phyloP scores from a whole-genome alignment of 176 grass and related monocot species.

The Leersia perrieri region DNA sequence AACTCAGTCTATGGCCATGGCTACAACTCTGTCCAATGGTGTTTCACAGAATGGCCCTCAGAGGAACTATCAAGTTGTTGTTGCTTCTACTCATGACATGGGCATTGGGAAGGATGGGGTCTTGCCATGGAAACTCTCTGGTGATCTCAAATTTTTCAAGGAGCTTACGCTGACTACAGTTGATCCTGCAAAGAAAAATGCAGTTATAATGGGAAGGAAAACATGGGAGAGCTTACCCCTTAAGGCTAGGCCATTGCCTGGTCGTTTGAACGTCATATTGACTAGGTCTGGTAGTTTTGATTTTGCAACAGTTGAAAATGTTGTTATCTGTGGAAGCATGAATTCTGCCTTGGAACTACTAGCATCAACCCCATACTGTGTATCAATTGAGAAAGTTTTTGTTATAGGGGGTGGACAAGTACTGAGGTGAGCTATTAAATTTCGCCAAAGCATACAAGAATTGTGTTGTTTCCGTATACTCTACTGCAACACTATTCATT shows the following conservation, averaged over 20 bases:
- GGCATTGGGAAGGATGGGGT: constrained; percentile 74
- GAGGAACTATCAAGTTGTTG: constrained; percentile 67
- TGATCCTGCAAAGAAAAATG: constrained; percentile 77
- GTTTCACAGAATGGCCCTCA: constrained; percentile 29
- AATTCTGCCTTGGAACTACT: constrained; percentile 66
- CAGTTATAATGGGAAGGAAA: constrained; percentile 89
- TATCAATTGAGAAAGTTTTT: constrained; percentile 79
- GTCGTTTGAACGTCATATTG: constrained; percentile 77
- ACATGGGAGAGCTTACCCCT: constrained; percentile 84
- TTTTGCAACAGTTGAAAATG: constrained; percentile 68
- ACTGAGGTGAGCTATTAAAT: constrained; percentile 51
- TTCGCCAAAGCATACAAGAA: neutral
- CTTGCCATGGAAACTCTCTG: constrained; percentile 72
- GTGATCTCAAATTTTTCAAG: constrained; percentile 78
- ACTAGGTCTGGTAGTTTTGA: constrained; percentile 78
- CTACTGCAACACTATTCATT: constrained; percentile 3
- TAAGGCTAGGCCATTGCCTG: constrained; percentile 59
- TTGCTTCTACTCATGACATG: constrained; percentile 72
- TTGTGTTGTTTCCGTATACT: neutral
- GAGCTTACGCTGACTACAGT: constrained; percentile 62
- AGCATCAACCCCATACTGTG: constrained; percentile 64
- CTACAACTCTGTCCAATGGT: constrained; percentile 22
- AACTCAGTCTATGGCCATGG: constrained; percentile 12
- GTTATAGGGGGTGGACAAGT: constrained; percentile 77
- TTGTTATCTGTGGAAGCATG: constrained; percentile 73